Conservation (phyloP, 257 asterid genomes). For the Agastache rugosa region DNA sequence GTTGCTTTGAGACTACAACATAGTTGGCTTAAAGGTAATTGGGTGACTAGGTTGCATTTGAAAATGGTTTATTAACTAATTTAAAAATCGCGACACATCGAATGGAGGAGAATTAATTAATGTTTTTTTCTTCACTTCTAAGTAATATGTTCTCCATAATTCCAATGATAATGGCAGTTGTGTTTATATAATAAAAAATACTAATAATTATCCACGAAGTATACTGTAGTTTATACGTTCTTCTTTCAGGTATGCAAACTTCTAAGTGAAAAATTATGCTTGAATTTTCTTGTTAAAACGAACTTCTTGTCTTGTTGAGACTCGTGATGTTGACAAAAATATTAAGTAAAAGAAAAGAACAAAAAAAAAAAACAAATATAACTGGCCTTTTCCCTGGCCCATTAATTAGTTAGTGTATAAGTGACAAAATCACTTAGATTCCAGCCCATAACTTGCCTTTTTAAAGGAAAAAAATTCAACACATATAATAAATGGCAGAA, state of each 20-base stretch:
- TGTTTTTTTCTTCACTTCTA: slow-evolving; percentile 26
- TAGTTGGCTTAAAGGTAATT: background rate
- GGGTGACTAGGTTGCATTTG: background rate
- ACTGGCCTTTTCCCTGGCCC: background rate
- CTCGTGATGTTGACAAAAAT: no score
- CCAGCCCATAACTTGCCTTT: no score
- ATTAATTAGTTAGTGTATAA: no score
- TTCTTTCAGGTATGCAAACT: no score
- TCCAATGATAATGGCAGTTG: background rate
- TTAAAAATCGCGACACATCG: background rate
- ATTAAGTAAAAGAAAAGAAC: background rate
- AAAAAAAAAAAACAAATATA: no score
- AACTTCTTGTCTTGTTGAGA: background rate
- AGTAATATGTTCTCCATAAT: slow-evolving; percentile 22
- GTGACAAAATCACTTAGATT: no score
- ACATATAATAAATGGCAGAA: no score
- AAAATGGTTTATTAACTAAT: background rate
- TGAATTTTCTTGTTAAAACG: background rate
- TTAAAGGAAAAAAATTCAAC: no score
- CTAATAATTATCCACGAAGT: background rate
- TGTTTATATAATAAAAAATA: background rate
- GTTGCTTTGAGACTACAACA: slow-evolving; percentile 36
- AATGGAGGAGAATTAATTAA: background rate
- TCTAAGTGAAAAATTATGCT: no score
- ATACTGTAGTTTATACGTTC: background rate